Conservation (phyloP, 352 stramenopile species). For the Pythium brassicae region DNA sequence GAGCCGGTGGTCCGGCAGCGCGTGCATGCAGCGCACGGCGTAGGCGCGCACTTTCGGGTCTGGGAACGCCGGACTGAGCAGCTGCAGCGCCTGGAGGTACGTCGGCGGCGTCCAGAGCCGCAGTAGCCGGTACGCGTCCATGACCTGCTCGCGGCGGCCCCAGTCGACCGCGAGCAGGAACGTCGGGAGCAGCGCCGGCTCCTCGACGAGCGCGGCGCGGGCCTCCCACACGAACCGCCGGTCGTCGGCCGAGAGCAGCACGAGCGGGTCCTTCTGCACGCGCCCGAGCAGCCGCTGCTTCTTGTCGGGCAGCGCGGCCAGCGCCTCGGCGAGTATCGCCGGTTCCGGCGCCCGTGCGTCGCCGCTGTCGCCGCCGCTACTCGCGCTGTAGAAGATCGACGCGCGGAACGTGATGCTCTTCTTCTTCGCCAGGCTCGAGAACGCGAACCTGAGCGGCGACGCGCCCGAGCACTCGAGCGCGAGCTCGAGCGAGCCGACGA, state of each 20-base stretch:
- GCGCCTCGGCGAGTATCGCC: constrained; percentile 6
- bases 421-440: constrained; percentile 52
- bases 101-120: constrained; percentile 75
- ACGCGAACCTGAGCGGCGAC: constrained; percentile 45
- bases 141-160: constrained; percentile 66
- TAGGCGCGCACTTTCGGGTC: constrained; percentile 92
- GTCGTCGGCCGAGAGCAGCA: constrained; percentile 54
- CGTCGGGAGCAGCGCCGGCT: constrained; percentile 76
- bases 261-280: constrained; percentile 61
- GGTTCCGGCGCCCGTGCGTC: constrained; percentile 1
- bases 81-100: constrained; percentile 82
- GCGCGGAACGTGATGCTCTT: constrained; percentile 54
- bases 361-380: too few relatives aligned
- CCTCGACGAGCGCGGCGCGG: constrained; percentile 49
- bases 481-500: constrained; percentile 43
- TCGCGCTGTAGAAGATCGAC: constrained; percentile 62
- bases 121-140: constrained; percentile 77
- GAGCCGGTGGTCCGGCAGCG: constrained; percentile 81
- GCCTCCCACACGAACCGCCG: constrained; percentile 66
- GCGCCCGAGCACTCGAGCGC: constrained; percentile 37
- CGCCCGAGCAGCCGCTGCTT: constrained; percentile 43
- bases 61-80: constrained; percentile 79
- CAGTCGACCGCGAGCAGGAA: constrained; percentile 87
- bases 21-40: constrained; percentile 87
- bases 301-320: constrained; percentile 28